Percentiles rank a stretch among this genome's conserved stretches.
Conservation (phyloP, 768 basidiomycete genomes). For the Mycena albidolilacea region DNA sequence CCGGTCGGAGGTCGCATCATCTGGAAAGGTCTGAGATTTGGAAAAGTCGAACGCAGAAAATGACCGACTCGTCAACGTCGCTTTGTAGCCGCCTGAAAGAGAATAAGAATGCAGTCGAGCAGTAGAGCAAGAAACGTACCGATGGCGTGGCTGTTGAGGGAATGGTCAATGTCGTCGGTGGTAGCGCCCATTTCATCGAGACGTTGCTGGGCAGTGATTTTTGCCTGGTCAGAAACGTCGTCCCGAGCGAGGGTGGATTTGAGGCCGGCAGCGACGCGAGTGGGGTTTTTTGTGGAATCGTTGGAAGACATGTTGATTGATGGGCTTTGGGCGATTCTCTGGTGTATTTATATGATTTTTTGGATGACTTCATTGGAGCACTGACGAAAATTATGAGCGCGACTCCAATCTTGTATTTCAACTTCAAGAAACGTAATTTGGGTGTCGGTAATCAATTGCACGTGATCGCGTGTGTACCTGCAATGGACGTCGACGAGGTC, state of each 20-base stretch:
- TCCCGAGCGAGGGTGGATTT: slow-evolving; percentile 66
- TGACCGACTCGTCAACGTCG: slow-evolving; percentile 60
- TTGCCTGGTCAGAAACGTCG: slow-evolving; percentile 63
- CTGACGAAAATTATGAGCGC: not conserved
- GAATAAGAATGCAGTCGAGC: not conserved
- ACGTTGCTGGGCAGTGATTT: slow-evolving; percentile 56
- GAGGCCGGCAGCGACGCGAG: slow-evolving; percentile 65
- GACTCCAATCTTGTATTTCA: no score
- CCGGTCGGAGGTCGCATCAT: slow-evolving; percentile 59
- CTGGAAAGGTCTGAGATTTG: slow-evolving; percentile 35
- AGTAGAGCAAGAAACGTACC: not conserved
- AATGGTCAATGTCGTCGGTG: slow-evolving; percentile 11
- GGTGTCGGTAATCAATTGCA: not conserved
- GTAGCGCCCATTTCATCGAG: slow-evolving; percentile 54
- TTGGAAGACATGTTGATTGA: slow-evolving; percentile 15
- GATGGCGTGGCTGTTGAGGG: slow-evolving; percentile 10
- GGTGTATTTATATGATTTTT: slow-evolving; percentile 2
- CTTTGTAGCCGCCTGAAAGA: slow-evolving; percentile 63
- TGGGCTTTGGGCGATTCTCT: no score
- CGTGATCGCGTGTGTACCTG: slow-evolving; percentile 24
- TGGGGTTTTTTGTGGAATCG: slow-evolving; percentile 49
- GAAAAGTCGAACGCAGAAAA: not conserved
- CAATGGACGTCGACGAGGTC: slow-evolving; percentile 15
- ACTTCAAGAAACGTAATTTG: not conserved
- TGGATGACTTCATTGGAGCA: slow-evolving; percentile 26